Evolutionary conservation across 305 asterid species (phyloP).

Genomic region (Rubia peregrina): DNA sequence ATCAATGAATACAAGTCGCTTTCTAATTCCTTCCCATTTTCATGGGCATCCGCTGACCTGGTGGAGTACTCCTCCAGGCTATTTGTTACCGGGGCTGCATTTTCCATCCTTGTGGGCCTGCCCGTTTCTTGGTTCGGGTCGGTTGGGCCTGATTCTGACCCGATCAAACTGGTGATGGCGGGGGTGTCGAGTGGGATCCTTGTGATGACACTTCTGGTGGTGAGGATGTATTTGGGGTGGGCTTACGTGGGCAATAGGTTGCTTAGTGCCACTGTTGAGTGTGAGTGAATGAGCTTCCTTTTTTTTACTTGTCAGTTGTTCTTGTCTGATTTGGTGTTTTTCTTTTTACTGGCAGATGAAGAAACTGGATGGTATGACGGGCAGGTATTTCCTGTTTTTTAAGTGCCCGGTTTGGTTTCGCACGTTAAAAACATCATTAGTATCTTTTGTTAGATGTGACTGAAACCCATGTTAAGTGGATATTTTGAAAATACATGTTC

Average conservation of each 20-base stretch:
- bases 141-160: constrained; percentile 47
- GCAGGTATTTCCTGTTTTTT: constrained; percentile 39
- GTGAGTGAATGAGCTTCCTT: constrained; percentile 23
- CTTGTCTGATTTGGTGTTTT: neutral
- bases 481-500: neutral
- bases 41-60: constrained; percentile 73
- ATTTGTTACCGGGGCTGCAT: constrained; percentile 49
- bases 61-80: constrained; percentile 55
- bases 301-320: neutral
- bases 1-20: constrained; percentile 74
- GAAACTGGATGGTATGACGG: constrained; percentile 99
- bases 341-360: constrained; percentile 45
- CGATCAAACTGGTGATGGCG: constrained; percentile 40
- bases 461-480: neutral
- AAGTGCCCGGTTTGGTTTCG: too few species aligned
- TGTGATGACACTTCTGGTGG: constrained; percentile 59
- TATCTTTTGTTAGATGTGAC: neutral
- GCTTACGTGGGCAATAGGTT: constrained; percentile 86
- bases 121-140: constrained; percentile 86
- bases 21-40: constrained; percentile 66
- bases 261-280: constrained; percentile 88
- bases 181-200: constrained; percentile 60
- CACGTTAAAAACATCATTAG: neutral
- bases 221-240: constrained; percentile 96
- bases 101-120: constrained; percentile 67